Conservation (phyloP, 306 rosid genomes). For the Alnus rubra region DNA sequence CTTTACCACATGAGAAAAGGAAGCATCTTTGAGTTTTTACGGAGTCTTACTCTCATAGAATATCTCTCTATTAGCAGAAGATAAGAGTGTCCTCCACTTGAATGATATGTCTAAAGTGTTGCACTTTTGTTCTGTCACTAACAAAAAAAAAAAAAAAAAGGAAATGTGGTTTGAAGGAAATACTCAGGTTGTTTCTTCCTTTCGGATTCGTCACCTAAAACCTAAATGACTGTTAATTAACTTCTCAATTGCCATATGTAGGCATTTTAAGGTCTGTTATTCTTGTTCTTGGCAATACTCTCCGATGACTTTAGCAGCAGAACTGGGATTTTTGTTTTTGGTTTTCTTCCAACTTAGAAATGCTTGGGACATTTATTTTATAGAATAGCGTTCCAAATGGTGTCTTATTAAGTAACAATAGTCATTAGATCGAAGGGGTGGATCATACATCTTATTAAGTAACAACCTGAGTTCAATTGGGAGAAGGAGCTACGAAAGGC, state of each 20-base stretch:
- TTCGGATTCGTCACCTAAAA: not conserved
- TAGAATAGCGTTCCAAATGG: not conserved
- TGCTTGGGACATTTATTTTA: not conserved
- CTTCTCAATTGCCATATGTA: not conserved
- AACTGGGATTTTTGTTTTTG: not conserved
- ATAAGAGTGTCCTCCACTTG: not conserved
- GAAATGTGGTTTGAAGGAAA: not conserved
- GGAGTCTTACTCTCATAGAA: not conserved
- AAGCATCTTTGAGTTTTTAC: not conserved
- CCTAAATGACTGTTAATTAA: not conserved
- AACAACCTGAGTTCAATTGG: too few relatives aligned
- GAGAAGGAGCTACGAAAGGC: too few relatives aligned
- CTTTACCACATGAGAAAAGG: slow-evolving; percentile 6
- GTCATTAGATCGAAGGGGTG: too few relatives aligned
- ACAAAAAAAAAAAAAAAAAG: not conserved
- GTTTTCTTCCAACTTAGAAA: not conserved
- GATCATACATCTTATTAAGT: too few relatives aligned
- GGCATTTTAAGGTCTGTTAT: not conserved
- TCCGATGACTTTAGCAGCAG: not conserved
- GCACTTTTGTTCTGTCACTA: not conserved
- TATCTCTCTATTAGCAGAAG: not conserved
- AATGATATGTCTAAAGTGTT: not conserved
- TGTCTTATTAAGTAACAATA: too few relatives aligned
- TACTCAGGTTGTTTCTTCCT: not conserved
- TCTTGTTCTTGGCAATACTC: not conserved